phyloP scores from a whole-genome alignment of 305 asterid species.

The Andrographis paniculata region DNA sequence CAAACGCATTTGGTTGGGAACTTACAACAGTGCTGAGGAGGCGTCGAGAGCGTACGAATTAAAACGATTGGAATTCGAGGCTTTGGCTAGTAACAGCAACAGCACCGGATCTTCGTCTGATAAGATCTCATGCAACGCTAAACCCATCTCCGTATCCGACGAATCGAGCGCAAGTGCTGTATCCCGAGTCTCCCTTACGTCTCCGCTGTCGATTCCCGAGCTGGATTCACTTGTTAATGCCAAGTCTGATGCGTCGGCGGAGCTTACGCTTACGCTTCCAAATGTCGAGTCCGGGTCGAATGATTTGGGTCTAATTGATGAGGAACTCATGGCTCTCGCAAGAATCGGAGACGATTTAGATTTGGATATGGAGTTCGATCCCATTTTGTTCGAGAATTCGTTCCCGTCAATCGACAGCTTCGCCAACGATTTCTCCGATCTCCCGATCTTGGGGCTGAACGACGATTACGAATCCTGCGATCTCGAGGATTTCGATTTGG shows the following conservation, averaged over 20 bases:
- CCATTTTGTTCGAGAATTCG: conserved; percentile 18
- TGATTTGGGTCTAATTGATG: too few species aligned
- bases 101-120: not conserved
- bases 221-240: conserved; percentile 19
- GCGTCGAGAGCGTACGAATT: conserved; percentile 48
- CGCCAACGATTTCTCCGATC: conserved; percentile 26
- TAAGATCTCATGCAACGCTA: conserved; percentile 9
- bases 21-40: conserved; percentile 41
- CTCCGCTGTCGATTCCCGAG: conserved; percentile 45
- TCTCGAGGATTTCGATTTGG: conserved; percentile 54
- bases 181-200: conserved; percentile 34
- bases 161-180: conserved; percentile 36
- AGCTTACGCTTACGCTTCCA: too few species aligned
- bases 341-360: conserved; percentile 43
- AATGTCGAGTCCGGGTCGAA: too few species aligned
- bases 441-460: conserved; percentile 32
- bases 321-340: conserved; percentile 27
- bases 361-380: conserved; percentile 37
- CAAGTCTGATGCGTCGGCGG: too few species aligned
- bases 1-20: conserved; percentile 46
- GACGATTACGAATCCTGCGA: conserved; percentile 18
- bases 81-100: conserved; percentile 14
- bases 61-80: conserved; percentile 36
- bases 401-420: conserved; percentile 32
- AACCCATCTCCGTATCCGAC: conserved; percentile 15